Percentiles rank a stretch among this genome's conserved stretches.
These are phyloP conservation scores for Kuraishia molischiana DNA, from an alignment of 805 yeast species.

Conservation along the genomic window DNA sequence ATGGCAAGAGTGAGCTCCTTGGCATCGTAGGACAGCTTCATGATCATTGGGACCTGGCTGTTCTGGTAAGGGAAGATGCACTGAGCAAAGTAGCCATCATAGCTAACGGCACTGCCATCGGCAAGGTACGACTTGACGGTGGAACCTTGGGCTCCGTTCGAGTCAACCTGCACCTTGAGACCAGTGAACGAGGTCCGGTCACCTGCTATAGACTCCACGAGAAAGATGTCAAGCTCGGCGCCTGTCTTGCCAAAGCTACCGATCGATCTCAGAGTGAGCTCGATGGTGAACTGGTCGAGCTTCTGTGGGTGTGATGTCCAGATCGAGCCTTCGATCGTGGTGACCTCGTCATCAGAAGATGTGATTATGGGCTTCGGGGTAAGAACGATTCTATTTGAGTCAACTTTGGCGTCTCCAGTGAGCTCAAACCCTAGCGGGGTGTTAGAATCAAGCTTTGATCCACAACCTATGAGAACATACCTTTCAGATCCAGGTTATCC, in stretches of 20 bases:
- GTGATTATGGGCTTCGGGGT: constrained; percentile 29
- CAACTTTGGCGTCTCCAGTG: constrained; percentile 27
- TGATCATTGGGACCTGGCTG: constrained; percentile 59
- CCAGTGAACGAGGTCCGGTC: constrained; percentile 40
- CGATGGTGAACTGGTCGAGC: constrained; percentile 33
- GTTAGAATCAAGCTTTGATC: constrained; percentile 10
- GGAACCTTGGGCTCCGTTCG: constrained; percentile 31
- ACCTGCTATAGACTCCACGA: constrained; percentile 23
- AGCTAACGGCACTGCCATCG: constrained; percentile 37
- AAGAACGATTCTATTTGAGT: constrained; percentile 43
- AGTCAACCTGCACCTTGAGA: constrained; percentile 49
- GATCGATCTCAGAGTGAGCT: constrained; percentile 51
- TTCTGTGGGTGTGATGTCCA: constrained; percentile 27
- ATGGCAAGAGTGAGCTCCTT: constrained; percentile 51
- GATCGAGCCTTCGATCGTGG: constrained; percentile 29
- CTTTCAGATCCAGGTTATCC: background rate
- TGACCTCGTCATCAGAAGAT: constrained; percentile 12
- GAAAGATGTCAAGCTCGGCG: constrained; percentile 54
- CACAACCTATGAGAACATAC: no score
- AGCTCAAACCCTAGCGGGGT: background rate
- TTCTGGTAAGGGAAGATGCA: constrained; percentile 55
- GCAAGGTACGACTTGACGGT: constrained; percentile 49
- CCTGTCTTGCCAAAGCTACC: constrained; percentile 38
- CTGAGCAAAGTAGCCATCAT: constrained; percentile 35
- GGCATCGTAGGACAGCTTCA: constrained; percentile 52